These are phyloP conservation scores for Candida gigantensis DNA, from an alignment of 1,139 yeast species.

Conservation along the genomic window DNA sequence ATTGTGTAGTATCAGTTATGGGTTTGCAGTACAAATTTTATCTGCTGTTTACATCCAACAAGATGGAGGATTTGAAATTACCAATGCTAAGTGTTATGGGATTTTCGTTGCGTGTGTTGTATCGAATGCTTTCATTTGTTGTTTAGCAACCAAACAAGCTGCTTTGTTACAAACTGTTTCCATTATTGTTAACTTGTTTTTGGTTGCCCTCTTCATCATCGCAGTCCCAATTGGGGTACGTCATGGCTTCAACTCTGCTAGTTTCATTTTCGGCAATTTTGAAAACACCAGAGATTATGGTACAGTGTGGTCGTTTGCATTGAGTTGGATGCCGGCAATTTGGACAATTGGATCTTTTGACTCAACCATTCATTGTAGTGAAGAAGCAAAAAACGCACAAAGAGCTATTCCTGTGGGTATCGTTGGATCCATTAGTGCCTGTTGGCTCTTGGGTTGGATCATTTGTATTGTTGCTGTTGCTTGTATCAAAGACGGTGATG, in stretches of 20 bases:
- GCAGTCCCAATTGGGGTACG: slow-evolving; percentile 62
- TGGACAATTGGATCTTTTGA: slow-evolving; percentile 74
- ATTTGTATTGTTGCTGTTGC: slow-evolving; percentile 57
- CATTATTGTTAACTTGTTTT: slow-evolving; percentile 53
- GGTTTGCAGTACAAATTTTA: slow-evolving; percentile 37
- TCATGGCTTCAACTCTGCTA: slow-evolving; percentile 31
- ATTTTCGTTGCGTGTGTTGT: slow-evolving; percentile 37
- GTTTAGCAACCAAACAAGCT: slow-evolving; percentile 41
- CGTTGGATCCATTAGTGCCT: slow-evolving; percentile 47
- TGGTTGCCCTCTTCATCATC: slow-evolving; percentile 58
- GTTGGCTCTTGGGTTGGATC: slow-evolving; percentile 63
- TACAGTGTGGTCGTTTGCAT: slow-evolving; percentile 64
- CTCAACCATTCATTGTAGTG: slow-evolving; percentile 71
- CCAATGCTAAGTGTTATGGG: slow-evolving; percentile 35
- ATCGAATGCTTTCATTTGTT: slow-evolving; percentile 29
- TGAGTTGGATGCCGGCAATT: slow-evolving; percentile 65
- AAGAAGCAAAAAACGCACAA: slow-evolving; percentile 68
- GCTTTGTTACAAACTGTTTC: slow-evolving; percentile 64
- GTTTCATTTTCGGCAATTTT: slow-evolving; percentile 55
- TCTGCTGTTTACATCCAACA: slow-evolving; percentile 34
- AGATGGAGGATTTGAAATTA: slow-evolving; percentile 34
- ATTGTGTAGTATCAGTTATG: slow-evolving; percentile 40
- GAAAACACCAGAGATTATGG: slow-evolving; percentile 61
- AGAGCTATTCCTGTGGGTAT: slow-evolving; percentile 69
- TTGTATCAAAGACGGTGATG: slow-evolving; percentile 53